Conservation (phyloP, 2,329 filamentous ascomycete species). For the Pezicula neosporulosa region DNA sequence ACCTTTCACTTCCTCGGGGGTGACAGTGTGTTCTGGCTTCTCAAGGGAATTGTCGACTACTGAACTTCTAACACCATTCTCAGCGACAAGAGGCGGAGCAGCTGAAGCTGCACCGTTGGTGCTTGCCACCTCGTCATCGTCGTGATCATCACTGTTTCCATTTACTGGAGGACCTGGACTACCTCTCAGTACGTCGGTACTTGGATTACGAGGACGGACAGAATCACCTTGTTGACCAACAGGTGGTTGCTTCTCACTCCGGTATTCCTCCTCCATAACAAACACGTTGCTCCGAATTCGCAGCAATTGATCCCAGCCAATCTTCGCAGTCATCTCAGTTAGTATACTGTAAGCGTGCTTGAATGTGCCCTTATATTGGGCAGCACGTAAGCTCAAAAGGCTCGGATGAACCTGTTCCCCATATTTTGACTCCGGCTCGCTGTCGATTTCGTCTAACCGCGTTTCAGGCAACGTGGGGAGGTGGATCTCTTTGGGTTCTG, state of each 20-base stretch:
- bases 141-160: slow-evolving; percentile 34
- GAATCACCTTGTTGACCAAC: slow-evolving; percentile 38
- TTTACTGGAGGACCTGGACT: slow-evolving; percentile 56
- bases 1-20: slow-evolving; percentile 72
- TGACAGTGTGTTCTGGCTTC: slow-evolving; percentile 75
- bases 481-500: slow-evolving; percentile 82
- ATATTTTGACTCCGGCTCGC: slow-evolving; percentile 77
- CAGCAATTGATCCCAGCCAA: slow-evolving; percentile 94
- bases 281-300: slow-evolving; percentile 96
- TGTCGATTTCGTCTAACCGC: slow-evolving; percentile 92
- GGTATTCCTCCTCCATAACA: slow-evolving; percentile 99
- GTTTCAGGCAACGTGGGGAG: slow-evolving; percentile 87
- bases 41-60: slow-evolving; percentile 50
- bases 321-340: slow-evolving; percentile 93
- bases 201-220: slow-evolving; percentile 64
- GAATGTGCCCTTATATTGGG: slow-evolving; percentile 91
- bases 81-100: slow-evolving; percentile 18
- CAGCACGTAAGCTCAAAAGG: slow-evolving; percentile 79
- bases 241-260: slow-evolving; percentile 74
- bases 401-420: slow-evolving; percentile 85
- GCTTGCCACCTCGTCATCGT: slow-evolving; percentile 26
- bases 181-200: slow-evolving; percentile 73
- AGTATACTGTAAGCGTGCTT: slow-evolving; percentile 90
- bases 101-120: slow-evolving; percentile 22
- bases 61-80: slow-evolving; percentile 18